Base-by-base conservation (phyloP, 441 rosid species). In the Kokia cookei region DNA sequence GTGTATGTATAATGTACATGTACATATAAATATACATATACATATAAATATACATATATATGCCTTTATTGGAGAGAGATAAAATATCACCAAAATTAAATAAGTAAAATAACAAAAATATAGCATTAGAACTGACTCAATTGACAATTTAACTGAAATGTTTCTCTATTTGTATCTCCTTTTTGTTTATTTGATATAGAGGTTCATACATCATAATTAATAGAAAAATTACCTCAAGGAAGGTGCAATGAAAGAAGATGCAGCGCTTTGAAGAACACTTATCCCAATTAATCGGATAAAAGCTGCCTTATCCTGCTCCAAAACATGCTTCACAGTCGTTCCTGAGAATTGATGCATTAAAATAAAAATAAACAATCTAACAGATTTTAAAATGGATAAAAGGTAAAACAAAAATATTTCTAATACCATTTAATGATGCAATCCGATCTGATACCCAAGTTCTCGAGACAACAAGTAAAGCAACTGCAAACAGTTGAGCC, bases 361-460 rank as follows among this genome's bases (percentile, higher is more conserved):
- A 66, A 47, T 55, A 55, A 63, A 51, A 69, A 70, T n/a, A 74
- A 77, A 60, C 58, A 40, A 75, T 47, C 68, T 73, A 54, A 75
- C 47, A 66, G 51, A 78, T 29, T 47, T 73, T 13, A 9, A 79
- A 60, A 75, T 24, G 29, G 55, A 77, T 51, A 60, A 5, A 43
- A 24, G 58, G 51, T 59, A 60, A 51, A 29, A 62, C 24, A 17
- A 42, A 2, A 2, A 65, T 50, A 26, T 42, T 80, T 32, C 37
- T n/a, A 69, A 27, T 86, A 96, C 98, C 98, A 76, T 96, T 96
- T 80, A 96, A 83, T 63, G 98, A 91, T 73, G 99, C 99, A 76
- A 96, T 96, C 73, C 99, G 87, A 84, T 94, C 99, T 15, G 99
- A 93, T 69, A 93, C 83, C 96, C 90, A 87, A 66, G 99, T 96